Percentiles rank a stretch among this genome's conserved stretches.
These are phyloP conservation scores for Dipteronia sinensis DNA, from an alignment of 345 rosid genomes.

Conservation along the genomic window DNA sequence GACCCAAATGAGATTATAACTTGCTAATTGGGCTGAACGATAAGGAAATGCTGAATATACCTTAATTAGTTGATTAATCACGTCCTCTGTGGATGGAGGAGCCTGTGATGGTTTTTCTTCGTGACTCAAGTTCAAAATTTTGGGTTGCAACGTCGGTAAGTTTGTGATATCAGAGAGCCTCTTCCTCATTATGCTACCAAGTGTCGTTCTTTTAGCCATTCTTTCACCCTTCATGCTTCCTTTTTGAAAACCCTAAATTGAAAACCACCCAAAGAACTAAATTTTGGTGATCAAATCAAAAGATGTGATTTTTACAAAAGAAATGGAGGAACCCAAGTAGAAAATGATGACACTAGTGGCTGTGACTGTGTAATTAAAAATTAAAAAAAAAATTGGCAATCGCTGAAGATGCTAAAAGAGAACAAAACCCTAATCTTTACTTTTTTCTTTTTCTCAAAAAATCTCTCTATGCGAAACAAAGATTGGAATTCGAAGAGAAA, in stretches of 20 bases:
- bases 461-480: neutral
- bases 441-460: neutral
- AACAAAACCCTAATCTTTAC: neutral
- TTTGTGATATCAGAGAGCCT: constrained; percentile 72
- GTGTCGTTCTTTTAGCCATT: constrained; percentile 50
- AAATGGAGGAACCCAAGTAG: neutral
- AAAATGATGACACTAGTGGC: neutral
- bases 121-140: constrained; percentile 22
- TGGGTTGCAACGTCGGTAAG: constrained; percentile 40
- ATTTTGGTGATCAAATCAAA: neutral
- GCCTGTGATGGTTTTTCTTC: constrained; percentile 28
- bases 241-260: neutral
- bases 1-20: neutral
- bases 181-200: constrained; percentile 50
- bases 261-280: neutral
- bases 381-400: neutral
- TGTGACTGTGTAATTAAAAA: neutral
- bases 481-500: constrained; percentile 24
- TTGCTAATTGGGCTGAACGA: neutral
- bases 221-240: constrained; percentile 37
- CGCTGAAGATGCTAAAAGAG: neutral
- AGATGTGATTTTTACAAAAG: neutral
- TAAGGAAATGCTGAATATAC: constrained; percentile 17
- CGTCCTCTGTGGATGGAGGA: constrained; percentile 27
- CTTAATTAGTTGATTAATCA: constrained; percentile 52